Base-by-base conservation (phyloP, 768 basidiomycete genomes). In the Russula emetica region DNA sequence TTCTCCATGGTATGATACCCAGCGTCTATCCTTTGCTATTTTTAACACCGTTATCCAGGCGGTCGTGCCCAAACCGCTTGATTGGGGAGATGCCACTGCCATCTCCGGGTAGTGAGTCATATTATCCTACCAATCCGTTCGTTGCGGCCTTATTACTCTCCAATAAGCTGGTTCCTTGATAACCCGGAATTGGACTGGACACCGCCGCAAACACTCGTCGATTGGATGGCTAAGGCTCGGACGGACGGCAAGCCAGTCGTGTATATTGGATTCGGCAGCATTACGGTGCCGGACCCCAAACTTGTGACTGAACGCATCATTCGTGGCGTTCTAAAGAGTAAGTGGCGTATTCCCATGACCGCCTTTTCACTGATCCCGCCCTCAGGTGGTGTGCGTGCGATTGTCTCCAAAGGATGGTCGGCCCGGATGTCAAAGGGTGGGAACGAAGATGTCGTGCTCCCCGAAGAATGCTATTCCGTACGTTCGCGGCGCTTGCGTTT, bases 181-280 rank as follows among this genome's bases (percentile, higher is more conserved):
- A 82, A 86, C 66, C 80, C 83, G 6, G 86, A 87, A 62, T 71
- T 76, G 16, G 76, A 74, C 44, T 87, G 86, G 86, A 74, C 74
- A 7, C 82, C 85, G 3, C 80, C 85, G 0, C 67, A 75, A 16
- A 75, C 74, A 11, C 77, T 88, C 1, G 57, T 82, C 2, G 74
- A 75, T 13, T 88, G 82, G 74, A 86, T 88, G 75, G 70, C 70
- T 32, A 79, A 82, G 66, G 86, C 87, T 5, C 77, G 80, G 16
- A 64, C 63, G 3, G 85, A 87, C 61, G 74, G 74, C 1, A 85
- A 84, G 69, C 77, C 85, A 0, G 77, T 88, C 52, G 86, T 88
- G 3, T 88, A 88, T 69, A 86, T 88, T 55, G 85, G 86, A 3
- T 87, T 87, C 66, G 86, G 86, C 1, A 85, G 83, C 36, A 86